phyloP scores from a whole-genome alignment of 768 basidiomycete genomes.

The Hypsizygus marmoreus region DNA sequence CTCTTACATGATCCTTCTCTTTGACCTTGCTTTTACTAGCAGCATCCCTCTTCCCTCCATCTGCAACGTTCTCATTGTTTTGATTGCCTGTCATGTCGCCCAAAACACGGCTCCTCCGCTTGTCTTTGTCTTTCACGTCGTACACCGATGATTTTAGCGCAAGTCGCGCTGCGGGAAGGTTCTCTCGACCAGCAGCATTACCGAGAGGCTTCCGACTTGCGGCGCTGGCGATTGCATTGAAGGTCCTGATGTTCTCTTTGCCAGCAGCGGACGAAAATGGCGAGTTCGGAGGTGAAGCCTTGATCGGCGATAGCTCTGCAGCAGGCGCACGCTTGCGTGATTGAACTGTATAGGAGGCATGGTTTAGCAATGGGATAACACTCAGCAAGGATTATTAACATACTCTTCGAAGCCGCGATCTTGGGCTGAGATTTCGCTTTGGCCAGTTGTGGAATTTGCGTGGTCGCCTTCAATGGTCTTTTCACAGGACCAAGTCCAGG shows the following conservation, averaged over 20 bases:
- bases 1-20: conserved; percentile 51
- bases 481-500: conserved; percentile 27
- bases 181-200: conserved; percentile 25
- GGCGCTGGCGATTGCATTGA: conserved; percentile 26
- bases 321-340: conserved; percentile 40
- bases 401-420: conserved; percentile 39
- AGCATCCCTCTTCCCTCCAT: conserved; percentile 6
- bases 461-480: conserved; percentile 13
- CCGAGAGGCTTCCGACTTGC: conserved; percentile 35
- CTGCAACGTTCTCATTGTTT: conserved; percentile 20
- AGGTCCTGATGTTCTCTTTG: conserved; percentile 42
- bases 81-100: conserved; percentile 40
- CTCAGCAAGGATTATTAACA: conserved; percentile 14
- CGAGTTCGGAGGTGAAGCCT: conserved; percentile 50
- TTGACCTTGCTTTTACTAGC: conserved; percentile 26
- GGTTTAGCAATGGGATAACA: not conserved
- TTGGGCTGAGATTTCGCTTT: conserved; percentile 50
- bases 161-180: conserved; percentile 17
- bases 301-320: conserved; percentile 50
- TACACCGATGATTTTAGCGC: conserved; percentile 9
- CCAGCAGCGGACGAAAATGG: conserved; percentile 33
- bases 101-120: conserved; percentile 33
- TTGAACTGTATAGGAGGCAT: conserved; percentile 24
- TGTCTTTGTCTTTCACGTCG: conserved; percentile 18
- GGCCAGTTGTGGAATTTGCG: conserved; percentile 9